Percentiles rank a stretch among this genome's conserved stretches.
These are phyloP conservation scores for Panus rudis DNA, from an alignment of 768 basidiomycete species.

Conservation along the genomic window DNA sequence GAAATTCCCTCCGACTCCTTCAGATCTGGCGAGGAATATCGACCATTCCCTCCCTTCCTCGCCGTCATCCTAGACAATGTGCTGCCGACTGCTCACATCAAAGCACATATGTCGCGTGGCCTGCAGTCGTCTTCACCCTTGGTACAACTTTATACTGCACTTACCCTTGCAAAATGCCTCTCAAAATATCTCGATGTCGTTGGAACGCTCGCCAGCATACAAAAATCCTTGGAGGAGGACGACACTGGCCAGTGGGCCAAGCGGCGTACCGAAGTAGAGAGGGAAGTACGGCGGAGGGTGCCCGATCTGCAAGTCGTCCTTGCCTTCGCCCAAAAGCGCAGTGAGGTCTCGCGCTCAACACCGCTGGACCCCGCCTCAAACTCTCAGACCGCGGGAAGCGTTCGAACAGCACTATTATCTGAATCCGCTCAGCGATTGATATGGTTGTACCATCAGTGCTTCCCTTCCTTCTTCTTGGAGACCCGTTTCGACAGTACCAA, in stretches of 20 bases:
- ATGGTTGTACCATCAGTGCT: slow-evolving; percentile 76
- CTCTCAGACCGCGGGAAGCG: slow-evolving; percentile 11
- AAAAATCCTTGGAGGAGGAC: slow-evolving; percentile 30
- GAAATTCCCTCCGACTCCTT: slow-evolving; percentile 64
- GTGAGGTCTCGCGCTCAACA: too few relatives aligned
- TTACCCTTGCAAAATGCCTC: slow-evolving; percentile 70
- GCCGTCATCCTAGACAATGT: slow-evolving; percentile 67
- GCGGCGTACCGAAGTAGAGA: slow-evolving; percentile 60
- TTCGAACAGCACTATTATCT: slow-evolving; percentile 47
- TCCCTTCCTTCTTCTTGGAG: slow-evolving; percentile 71
- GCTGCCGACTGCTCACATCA: slow-evolving; percentile 67
- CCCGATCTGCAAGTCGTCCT: slow-evolving; percentile 87
- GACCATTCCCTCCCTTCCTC: slow-evolving; percentile 72
- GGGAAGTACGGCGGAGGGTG: slow-evolving; percentile 65
- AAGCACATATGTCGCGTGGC: slow-evolving; percentile 73
- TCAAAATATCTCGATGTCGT: slow-evolving; percentile 59
- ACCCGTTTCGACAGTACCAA: slow-evolving; percentile 84
- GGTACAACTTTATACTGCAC: slow-evolving; percentile 81
- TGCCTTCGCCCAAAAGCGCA: slow-evolving; percentile 63
- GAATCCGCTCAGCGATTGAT: slow-evolving; percentile 78
- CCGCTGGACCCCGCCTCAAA: too few relatives aligned
- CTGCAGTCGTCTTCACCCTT: slow-evolving; percentile 64
- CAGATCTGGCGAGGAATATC: slow-evolving; percentile 40
- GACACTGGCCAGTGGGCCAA: slow-evolving; percentile 65
- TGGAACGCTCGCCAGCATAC: slow-evolving; percentile 51